Evolutionary conservation across 495 filamentous ascomycete genomes (phyloP).

Genomic region (Penicillium robsamsonii): DNA sequence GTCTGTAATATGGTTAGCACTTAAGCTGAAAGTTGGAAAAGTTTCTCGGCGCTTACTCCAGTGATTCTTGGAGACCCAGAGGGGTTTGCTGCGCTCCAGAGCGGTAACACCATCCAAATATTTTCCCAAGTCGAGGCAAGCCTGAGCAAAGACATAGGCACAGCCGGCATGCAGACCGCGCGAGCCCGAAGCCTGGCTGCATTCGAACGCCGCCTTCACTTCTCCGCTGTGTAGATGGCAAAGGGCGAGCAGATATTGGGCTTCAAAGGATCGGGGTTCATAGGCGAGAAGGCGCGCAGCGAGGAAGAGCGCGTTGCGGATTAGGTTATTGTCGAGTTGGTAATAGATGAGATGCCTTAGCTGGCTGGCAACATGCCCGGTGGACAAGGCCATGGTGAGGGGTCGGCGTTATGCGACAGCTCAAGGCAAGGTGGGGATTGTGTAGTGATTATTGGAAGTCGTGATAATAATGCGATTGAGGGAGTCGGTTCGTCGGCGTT

Average conservation of each 20-base stretch:
- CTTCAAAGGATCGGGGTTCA: constrained; percentile 75
- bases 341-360: constrained; percentile 86
- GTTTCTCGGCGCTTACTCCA: constrained; percentile 55
- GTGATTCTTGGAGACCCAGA: constrained; percentile 69
- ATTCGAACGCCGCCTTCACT: constrained; percentile 70
- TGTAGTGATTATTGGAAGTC: constrained; percentile 8
- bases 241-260: constrained; percentile 76
- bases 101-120: constrained; percentile 76
- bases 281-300: constrained; percentile 81
- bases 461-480: constrained; percentile 10
- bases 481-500: constrained; percentile 4
- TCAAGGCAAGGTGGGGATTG: neutral
- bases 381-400: constrained; percentile 65
- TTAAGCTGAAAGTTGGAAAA: constrained; percentile 3
- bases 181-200: constrained; percentile 58
- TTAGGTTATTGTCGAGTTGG: constrained; percentile 85
- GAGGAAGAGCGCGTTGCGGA: constrained; percentile 87
- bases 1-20: constrained; percentile 39
- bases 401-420: constrained; percentile 12
- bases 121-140: constrained; percentile 74
- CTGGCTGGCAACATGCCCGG: constrained; percentile 66
- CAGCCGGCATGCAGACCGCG: constrained; percentile 78
- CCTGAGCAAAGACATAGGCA: constrained; percentile 86
- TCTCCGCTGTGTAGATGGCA: constrained; percentile 82
- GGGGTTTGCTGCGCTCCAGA: constrained; percentile 67